Base-by-base conservation (phyloP, 768 basidiomycete species). In the Leccinum subtestaceum region DNA sequence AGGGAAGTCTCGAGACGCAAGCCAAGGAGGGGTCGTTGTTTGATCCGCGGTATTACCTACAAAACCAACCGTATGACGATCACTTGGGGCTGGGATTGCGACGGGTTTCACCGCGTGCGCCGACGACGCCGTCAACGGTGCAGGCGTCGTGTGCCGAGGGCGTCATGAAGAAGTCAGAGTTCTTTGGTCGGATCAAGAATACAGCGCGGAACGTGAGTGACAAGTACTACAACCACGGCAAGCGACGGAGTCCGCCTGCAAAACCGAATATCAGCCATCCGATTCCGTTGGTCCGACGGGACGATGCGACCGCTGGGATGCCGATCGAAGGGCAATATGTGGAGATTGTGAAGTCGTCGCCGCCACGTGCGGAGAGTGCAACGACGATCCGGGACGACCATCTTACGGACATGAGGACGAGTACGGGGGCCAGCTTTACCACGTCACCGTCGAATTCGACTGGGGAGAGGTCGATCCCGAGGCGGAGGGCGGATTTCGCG, bases 121-220 rank as follows among this genome's bases (percentile, higher is more conserved):
- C 80, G 55, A 76, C 78, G 13, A 80, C 76, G 46, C 59, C 71
- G 53, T 60, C 61, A 62, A 70, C 67, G 61, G 65, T 70, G 63
- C 65, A 74, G 31, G 67, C 65, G 2, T 68, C 67, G 32, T 73
- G 70, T 52, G 53, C 78, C 57, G 80, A 86, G 8, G 81, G 79
- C 9, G 77, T 87, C 40, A 85, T 89, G 80, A 86, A 80, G 68
- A 91, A 90, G 70, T 78, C 75, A 17, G 86, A 89, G 67, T 90
- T 91, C 66, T 63, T 90, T 54, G 78, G 79, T n/a, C 81, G 76
- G 68, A 78, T 91, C 46, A 81, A 76, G 61, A 78, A 83, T 51
- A 86, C 87, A 2, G 84, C 87, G 34, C 78, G 89, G 57, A 80
- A 84, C 47, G 87, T 89, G 60, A 89, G 88, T 75, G 81, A 85